Evolutionary conservation across 495 filamentous ascomycete species (phyloP), one percentile per base, ranked within the genome.

Genomic region (Podospora conica): DNA sequence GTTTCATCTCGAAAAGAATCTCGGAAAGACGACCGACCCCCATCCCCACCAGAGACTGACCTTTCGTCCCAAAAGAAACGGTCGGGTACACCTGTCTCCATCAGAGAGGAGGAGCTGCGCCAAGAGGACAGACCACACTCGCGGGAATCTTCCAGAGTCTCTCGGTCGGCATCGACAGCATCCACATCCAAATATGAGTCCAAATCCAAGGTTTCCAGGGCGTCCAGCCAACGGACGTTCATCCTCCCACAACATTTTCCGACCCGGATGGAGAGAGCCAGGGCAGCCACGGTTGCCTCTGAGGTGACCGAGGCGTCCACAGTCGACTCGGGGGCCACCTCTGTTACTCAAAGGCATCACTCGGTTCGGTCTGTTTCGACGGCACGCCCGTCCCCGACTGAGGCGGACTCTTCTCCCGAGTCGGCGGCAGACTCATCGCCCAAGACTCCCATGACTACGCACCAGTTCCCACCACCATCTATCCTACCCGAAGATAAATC

Each of bases 261-360:
- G 20, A 12, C 56, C 64, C 15, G 56, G 59, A 18, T 69, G 65
- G 21, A 64, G 60, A 20, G 61, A 9, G 27, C 54, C 4, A 60
- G 27, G 20, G 27, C 53, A 53, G 59, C 62, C 23, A 68, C 33
- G 21, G 60, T 55, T 9, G 54, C 55, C 1, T 70, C 68, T 7
- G 70, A 68, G 28, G 29, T 72, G 15, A 72, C 69, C 9, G 66
- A 69, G 53, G 56, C 55, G n/a, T 73, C 72, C 9, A 70, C 69
- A 20, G 67, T 73, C 21, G 70, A 74, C 24, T 80, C 79, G 20
- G 64, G 71, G 65, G 85, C 87, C 54, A 92, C 90, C 22, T 85
- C 87, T 8, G 83, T 90, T 64, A 83, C 86, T 0, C 86, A 89
- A 10, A 86, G 85, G 64, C 84, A 86, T 48, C 15, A 48, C 15